phyloP scores from a whole-genome alignment of 2,329 filamentous ascomycete genomes.

The Aureobasidium vineae region DNA sequence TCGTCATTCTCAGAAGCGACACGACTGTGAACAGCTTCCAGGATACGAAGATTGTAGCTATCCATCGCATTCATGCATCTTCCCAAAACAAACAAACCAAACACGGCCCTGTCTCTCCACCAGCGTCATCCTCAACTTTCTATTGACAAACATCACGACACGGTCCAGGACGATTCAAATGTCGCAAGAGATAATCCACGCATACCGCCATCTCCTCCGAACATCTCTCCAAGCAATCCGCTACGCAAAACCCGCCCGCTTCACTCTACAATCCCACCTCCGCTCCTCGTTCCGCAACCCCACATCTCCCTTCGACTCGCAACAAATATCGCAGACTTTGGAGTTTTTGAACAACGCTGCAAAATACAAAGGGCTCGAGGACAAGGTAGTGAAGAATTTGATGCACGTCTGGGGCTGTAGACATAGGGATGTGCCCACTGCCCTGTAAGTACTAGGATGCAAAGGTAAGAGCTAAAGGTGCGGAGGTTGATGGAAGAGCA shows the following conservation, averaged over 20 bases:
- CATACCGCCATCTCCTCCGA: constrained; percentile 70
- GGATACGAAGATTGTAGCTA: background rate
- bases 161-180: background rate
- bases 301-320: constrained; percentile 35
- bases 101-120: background rate
- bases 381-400: constrained; percentile 69
- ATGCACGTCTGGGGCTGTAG: constrained; percentile 47
- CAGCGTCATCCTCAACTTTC: background rate
- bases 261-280: constrained; percentile 55
- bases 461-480: background rate
- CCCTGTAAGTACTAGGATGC: background rate
- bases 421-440: background rate
- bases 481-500: background rate
- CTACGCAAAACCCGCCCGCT: constrained; percentile 67
- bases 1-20: background rate
- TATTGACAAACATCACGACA: background rate
- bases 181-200: constrained; percentile 49
- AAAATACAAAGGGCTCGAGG: constrained; percentile 64
- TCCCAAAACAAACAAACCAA: constrained; percentile 19
- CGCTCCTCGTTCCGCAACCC: constrained; percentile 44
- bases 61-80: background rate
- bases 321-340: constrained; percentile 59
- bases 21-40: background rate
- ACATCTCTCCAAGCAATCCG: constrained; percentile 67
- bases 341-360: constrained; percentile 68